Conservation (phyloP, 208 protist genomes). For the Leishmania braziliensis region DNA sequence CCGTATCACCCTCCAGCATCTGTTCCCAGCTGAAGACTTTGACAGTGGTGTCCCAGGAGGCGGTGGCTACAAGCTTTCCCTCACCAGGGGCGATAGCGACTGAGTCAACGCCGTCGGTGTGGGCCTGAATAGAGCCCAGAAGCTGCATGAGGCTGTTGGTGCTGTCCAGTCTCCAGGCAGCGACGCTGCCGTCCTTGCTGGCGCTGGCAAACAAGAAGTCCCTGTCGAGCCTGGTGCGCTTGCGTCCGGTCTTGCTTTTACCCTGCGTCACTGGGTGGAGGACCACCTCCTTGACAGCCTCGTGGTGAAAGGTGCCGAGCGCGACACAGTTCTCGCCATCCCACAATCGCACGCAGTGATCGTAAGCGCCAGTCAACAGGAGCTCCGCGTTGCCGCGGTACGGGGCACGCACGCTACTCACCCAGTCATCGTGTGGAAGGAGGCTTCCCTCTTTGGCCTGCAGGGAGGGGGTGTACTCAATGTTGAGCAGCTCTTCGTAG, state of each 20-base stretch:
- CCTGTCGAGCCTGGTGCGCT: conserved; percentile 30
- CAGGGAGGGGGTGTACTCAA: conserved; percentile 87
- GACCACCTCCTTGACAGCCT: conserved; percentile 78
- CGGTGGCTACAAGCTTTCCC: conserved; percentile 59
- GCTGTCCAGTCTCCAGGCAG: conserved; percentile 62
- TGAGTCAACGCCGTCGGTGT: conserved; percentile 71
- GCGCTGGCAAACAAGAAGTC: conserved; percentile 70
- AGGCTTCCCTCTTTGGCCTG: conserved; percentile 79
- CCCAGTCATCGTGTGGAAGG: conserved; percentile 89
- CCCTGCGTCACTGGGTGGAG: conserved; percentile 38
- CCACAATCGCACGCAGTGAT: conserved; percentile 83
- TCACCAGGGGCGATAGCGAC: conserved; percentile 60
- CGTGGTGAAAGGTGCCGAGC: conserved; percentile 69
- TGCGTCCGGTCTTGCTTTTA: conserved; percentile 26
- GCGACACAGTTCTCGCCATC: conserved; percentile 74
- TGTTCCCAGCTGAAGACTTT: conserved; percentile 75
- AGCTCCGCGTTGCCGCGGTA: conserved; percentile 55
- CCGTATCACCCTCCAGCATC: conserved; percentile 34
- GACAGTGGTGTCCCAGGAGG: conserved; percentile 83
- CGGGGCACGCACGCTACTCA: conserved; percentile 73
- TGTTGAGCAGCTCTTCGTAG: conserved; percentile 76
- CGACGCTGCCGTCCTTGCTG: conserved; percentile 80
- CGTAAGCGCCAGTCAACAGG: conserved; percentile 80
- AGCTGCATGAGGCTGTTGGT: conserved; percentile 39
- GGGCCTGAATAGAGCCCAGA: conserved; percentile 55